Evolutionary conservation across 371 early-diverging fungal genomes (phyloP).

Genomic region (Rhizopus microsporus): DNA sequence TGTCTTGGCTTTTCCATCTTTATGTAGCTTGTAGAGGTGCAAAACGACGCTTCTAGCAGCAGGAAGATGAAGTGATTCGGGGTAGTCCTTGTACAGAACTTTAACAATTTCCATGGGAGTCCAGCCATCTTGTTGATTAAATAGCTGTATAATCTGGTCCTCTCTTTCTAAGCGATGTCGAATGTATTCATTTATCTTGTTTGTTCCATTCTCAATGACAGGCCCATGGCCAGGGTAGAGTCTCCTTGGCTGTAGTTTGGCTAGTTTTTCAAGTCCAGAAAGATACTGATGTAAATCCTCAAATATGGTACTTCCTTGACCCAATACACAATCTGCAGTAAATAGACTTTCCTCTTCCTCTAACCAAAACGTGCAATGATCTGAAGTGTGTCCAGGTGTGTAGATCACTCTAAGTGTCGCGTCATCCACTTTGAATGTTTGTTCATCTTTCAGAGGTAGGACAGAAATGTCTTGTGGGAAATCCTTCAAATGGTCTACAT

Average conservation of each 20-base stretch:
- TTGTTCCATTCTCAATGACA: slow-evolving; percentile 62
- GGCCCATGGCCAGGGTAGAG: slow-evolving; percentile 85
- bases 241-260: slow-evolving; percentile 30
- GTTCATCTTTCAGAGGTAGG: slow-evolving; percentile 45
- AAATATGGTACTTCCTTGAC: slow-evolving; percentile 84
- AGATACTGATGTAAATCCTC: slow-evolving; percentile 73
- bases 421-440: slow-evolving; percentile 61
- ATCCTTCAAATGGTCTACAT: slow-evolving; percentile 17
- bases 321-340: slow-evolving; percentile 84
- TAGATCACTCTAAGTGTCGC: slow-evolving; percentile 65
- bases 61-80: slow-evolving; percentile 55
- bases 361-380: slow-evolving; percentile 76
- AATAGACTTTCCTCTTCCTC: slow-evolving; percentile 76
- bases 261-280: slow-evolving; percentile 55
- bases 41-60: slow-evolving; percentile 68
- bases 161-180: slow-evolving; percentile 78
- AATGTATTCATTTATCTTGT: slow-evolving; percentile 70
- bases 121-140: slow-evolving; percentile 37
- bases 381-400: slow-evolving; percentile 86
- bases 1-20: slow-evolving; percentile 53
- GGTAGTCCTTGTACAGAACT: slow-evolving; percentile 65
- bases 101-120: slow-evolving; percentile 62
- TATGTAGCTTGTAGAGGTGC: slow-evolving; percentile 70
- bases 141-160: slow-evolving; percentile 62
- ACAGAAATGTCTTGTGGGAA: slow-evolving; percentile 31